Evolutionary conservation across 805 yeast genomes (phyloP), one percentile per base, ranked within the genome.

Genomic region (Metschnikowia amazonensis): DNA sequence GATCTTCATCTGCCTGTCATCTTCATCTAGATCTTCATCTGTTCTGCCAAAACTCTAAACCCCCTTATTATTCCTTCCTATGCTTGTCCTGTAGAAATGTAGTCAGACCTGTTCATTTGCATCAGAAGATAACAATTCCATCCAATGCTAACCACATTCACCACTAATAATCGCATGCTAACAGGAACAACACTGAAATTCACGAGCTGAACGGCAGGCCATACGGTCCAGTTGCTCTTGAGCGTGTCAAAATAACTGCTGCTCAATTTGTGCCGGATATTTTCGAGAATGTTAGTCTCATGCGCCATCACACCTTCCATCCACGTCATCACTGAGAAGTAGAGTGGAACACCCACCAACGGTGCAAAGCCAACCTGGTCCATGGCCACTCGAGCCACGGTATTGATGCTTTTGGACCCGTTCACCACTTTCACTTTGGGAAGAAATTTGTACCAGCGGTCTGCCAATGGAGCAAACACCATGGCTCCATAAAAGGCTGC

Each of bases 351-450:
- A 3, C 83, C 73, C 14, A 70, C 80, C 10, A 84, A 56, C 1
- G 97, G 97, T 0, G 96, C 88, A 75, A 88, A 88, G 0, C 74
- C 49, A 23, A 78, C 56, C 60, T 89, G 97, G 64, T 90, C 97
- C 6, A 77, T 73, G 0, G 76, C 74, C 13, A 86, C 89, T 40
- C 88, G 66, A 1, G 59, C 46, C 3, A 60, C 17, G 0, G 72
- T 60, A 49, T 59, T 52, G 34, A 44, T 45, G 4, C 36, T 44
- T 33, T 40, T 31, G 20, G 8, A 68, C 58, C 1, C 43, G 11
- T 13, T 33, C 2, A 79, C 79, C 41, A 74, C 61, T 27, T 64
- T 60, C 2, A 81, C 60, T 18, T 58, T 63, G 28, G 71, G 63
- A 14, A 89, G 59, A 7, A 77, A 53, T 44, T 72, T 74, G 63